Percentiles rank a stretch among this genome's conserved stretches.
phyloP scores from a whole-genome alignment of 345 rosid genomes.

The Citrus trifoliata region DNA sequence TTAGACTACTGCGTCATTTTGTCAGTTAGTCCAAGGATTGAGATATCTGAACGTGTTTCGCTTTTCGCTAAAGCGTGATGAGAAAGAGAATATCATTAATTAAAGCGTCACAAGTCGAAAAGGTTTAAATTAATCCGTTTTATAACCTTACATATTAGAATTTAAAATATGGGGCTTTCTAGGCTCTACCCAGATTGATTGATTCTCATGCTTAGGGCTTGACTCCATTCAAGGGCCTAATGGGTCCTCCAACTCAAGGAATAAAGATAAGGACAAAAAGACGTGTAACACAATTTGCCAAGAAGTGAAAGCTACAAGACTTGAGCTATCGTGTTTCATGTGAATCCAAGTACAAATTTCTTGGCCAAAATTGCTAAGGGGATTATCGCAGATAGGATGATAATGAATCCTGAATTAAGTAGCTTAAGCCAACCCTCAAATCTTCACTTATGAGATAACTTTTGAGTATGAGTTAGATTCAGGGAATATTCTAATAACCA shows the following conservation, averaged over 20 bases:
- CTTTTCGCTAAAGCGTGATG: not conserved
- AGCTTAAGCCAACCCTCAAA: not conserved
- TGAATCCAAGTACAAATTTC: not conserved
- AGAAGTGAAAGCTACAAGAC: not conserved
- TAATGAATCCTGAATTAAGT: too few relatives aligned
- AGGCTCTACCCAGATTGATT: not conserved
- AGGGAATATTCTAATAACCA: too few relatives aligned
- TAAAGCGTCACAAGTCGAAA: not conserved
- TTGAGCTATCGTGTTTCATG: constrained; percentile 8
- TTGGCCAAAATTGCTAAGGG: not conserved
- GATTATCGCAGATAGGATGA: not conserved
- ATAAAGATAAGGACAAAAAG: not conserved
- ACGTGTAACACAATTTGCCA: not conserved
- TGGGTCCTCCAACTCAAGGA: not conserved
- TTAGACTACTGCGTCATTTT: not conserved
- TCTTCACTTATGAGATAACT: not conserved
- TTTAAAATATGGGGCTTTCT: not conserved
- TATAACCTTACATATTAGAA: not conserved
- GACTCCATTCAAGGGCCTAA: not conserved
- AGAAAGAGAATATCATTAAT: not conserved
- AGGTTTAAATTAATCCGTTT: not conserved
- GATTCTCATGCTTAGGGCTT: not conserved
- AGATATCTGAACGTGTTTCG: not conserved
- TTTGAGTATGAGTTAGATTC: too few relatives aligned
- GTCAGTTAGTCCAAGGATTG: not conserved